These are phyloP conservation scores for Chloris gayana DNA, from an alignment of 176 grass and related monocot species.

Conservation along the genomic window DNA sequence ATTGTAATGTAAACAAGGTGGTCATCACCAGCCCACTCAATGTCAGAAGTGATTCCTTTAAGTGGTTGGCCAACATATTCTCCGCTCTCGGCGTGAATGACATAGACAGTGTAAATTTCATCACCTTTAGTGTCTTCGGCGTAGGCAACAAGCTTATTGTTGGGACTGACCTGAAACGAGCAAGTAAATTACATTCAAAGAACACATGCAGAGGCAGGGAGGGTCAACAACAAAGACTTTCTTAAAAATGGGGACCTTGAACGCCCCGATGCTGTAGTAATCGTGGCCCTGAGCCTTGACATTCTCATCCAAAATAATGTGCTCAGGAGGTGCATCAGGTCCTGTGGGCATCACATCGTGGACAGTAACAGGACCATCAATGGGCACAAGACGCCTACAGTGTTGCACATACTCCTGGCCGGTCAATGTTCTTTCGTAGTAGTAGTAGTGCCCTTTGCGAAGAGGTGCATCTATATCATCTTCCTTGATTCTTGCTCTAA, in stretches of 20 bases:
- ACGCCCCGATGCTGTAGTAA: constrained; percentile 78
- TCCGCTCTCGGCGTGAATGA: constrained; percentile 73
- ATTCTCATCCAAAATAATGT: constrained; percentile 93
- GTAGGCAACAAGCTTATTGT: constrained; percentile 82
- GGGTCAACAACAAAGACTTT: background rate
- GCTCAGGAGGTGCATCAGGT: constrained; percentile 65
- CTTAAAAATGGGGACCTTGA: constrained; percentile 71
- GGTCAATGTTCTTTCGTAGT: constrained; percentile 72
- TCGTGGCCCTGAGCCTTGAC: constrained; percentile 62
- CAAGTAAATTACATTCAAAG: background rate
- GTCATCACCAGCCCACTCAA: constrained; percentile 86
- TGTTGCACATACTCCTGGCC: constrained; percentile 87
- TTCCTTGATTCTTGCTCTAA: constrained; percentile 86
- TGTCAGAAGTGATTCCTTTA: constrained; percentile 68
- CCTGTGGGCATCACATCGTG: constrained; percentile 72
- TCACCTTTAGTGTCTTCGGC: constrained; percentile 88
- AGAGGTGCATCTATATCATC: constrained; percentile 67
- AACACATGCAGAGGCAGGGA: background rate
- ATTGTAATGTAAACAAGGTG: constrained; percentile 83
- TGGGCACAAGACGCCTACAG: constrained; percentile 58
- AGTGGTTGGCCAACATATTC: constrained; percentile 62
- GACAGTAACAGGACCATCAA: constrained; percentile 50
- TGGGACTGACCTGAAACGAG: constrained; percentile 74
- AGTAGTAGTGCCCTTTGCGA: constrained; percentile 67
- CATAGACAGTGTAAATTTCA: constrained; percentile 80